Conservation (phyloP, 2,329 filamentous ascomycete species). For the Stagonosporopsis chrysanthemi region DNA sequence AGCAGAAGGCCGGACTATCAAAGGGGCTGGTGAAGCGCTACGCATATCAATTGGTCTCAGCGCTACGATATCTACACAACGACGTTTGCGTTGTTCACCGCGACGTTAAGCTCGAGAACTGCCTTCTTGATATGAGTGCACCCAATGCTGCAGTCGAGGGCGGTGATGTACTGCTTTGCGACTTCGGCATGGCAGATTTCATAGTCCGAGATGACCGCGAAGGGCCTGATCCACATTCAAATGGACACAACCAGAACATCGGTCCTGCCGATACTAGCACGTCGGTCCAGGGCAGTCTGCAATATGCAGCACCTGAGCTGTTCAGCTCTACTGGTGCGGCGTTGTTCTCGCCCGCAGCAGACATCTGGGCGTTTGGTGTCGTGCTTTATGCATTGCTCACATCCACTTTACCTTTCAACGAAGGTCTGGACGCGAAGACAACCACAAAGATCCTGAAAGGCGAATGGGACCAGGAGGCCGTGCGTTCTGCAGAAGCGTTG, state of each 20-base stretch:
- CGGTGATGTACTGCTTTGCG: conserved; percentile 68
- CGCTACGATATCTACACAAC: conserved; percentile 71
- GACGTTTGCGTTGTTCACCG: conserved; percentile 72
- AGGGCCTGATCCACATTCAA: conserved; percentile 58
- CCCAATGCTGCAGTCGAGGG: conserved; percentile 57
- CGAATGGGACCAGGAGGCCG: conserved; percentile 62
- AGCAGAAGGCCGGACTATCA: conserved; percentile 55
- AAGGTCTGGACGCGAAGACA: conserved; percentile 65
- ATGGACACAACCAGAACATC: conserved; percentile 52
- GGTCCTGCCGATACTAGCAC: conserved; percentile 64
- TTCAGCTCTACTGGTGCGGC: conserved; percentile 51
- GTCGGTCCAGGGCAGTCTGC: conserved; percentile 67
- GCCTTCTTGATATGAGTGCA: conserved; percentile 65
- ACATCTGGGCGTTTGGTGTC: conserved; percentile 73
- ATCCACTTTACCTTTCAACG: conserved; percentile 68
- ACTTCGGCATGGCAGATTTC: conserved; percentile 75
- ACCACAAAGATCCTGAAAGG: conserved; percentile 66
- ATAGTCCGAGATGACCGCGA: conserved; percentile 63
- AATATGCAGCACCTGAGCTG: conserved; percentile 61
- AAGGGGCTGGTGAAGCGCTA: conserved; percentile 65
- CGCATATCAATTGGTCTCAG: conserved; percentile 68
- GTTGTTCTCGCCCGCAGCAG: conserved; percentile 61
- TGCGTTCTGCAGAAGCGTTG: conserved; percentile 55
- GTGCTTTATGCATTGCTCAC: conserved; percentile 68
- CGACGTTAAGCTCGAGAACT: conserved; percentile 75